phyloP scores from a whole-genome alignment of 257 asterid species.

The Osmanthus fragrans region DNA sequence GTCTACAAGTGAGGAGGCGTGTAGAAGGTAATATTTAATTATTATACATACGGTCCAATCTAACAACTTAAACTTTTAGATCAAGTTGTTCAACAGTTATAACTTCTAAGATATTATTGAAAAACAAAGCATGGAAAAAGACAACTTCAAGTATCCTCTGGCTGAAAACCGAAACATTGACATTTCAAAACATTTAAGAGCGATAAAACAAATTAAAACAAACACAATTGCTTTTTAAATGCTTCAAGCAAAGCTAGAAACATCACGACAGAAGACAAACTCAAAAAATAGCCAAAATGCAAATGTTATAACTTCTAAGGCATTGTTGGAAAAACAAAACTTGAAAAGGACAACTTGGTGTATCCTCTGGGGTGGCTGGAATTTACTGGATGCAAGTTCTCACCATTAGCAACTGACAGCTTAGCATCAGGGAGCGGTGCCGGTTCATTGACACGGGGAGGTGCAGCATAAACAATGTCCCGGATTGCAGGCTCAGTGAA shows the following conservation, averaged over 20 bases:
- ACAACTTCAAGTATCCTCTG: not conserved
- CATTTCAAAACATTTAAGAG: not conserved
- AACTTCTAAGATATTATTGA: not conserved
- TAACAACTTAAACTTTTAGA: too few species aligned
- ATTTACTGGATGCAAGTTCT: slow-evolving; percentile 1
- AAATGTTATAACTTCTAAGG: not conserved
- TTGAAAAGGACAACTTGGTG: not conserved
- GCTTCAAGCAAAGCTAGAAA: not conserved
- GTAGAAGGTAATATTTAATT: too few species aligned
- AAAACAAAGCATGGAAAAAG: slow-evolving; percentile 1
- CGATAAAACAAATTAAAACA: not conserved
- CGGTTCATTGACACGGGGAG: slow-evolving; percentile 57
- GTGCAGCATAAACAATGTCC: slow-evolving; percentile 73
- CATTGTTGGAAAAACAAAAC: slow-evolving; percentile 4
- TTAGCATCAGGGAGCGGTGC: slow-evolving; percentile 51
- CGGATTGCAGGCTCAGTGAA: slow-evolving; percentile 71
- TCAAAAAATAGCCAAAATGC: not conserved
- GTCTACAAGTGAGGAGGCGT: too few species aligned
- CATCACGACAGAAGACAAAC: not conserved
- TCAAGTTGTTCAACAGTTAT: not conserved
- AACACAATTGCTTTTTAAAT: not conserved
- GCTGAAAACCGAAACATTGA: not conserved
- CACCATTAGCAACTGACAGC: slow-evolving; percentile 41
- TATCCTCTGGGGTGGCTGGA: not conserved
- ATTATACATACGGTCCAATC: too few species aligned